Conservation (phyloP, 163 green algal species). For the Prototheca cutis region DNA sequence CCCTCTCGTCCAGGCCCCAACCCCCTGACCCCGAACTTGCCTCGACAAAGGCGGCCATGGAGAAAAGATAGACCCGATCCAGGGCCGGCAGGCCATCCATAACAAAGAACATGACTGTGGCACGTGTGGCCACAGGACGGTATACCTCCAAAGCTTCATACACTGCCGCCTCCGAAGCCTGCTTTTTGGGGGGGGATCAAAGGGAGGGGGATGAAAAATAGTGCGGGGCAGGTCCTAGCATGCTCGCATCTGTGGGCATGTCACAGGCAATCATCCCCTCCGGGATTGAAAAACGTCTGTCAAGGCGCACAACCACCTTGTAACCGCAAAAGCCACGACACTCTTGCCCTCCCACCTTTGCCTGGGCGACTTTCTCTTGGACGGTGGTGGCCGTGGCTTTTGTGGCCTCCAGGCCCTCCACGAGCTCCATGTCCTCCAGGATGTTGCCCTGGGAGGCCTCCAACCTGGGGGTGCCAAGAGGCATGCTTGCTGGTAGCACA, state of each 20-base stretch:
- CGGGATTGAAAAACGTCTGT: too few species aligned
- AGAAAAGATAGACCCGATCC: conserved; percentile 89
- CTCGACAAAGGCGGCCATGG: conserved; percentile 86
- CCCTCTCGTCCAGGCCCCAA: too few species aligned
- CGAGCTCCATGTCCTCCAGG: conserved; percentile 85
- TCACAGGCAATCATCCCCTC: too few species aligned
- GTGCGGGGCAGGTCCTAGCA: too few species aligned
- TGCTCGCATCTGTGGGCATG: too few species aligned
- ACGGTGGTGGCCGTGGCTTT: conserved; percentile 80
- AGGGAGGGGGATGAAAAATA: too few species aligned
- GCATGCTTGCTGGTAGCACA: too few species aligned
- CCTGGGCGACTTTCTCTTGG: conserved; percentile 68
- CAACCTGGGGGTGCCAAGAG: neutral
- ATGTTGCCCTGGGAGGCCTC: conserved; percentile 70
- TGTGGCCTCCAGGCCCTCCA: conserved; percentile 89
- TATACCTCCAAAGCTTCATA: conserved; percentile 70
- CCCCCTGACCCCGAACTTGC: too few species aligned
- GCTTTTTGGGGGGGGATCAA: too few species aligned
- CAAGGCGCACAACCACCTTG: too few species aligned
- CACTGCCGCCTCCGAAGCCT: too few species aligned
- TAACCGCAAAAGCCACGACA: neutral
- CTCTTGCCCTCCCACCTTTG: conserved; percentile 22
- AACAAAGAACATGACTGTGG: conserved; percentile 84
- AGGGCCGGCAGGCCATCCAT: conserved; percentile 79
- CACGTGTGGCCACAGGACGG: conserved; percentile 66